Evolutionary conservation across 371 early-diverging fungal species (phyloP).

Genomic region (Gilbertella persicaria): DNA sequence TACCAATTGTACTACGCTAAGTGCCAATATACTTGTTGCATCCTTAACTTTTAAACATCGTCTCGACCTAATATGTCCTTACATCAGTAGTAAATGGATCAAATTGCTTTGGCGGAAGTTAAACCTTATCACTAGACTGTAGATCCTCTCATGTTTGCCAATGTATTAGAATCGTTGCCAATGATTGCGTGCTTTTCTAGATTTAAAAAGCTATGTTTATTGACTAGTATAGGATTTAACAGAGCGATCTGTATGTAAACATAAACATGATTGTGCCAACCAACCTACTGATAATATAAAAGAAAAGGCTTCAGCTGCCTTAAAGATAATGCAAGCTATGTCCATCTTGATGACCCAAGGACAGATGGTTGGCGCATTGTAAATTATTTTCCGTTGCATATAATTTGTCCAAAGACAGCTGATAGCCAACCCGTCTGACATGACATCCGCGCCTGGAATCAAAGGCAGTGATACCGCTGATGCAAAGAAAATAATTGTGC

Average conservation of each 20-base stretch:
- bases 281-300: slow-evolving; percentile 40
- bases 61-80: too few species aligned
- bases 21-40: too few species aligned
- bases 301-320: slow-evolving; percentile 32
- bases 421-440: slow-evolving; percentile 32
- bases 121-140: too few species aligned
- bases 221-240: slow-evolving; percentile 7
- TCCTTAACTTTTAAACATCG: too few species aligned
- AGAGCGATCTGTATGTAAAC: slow-evolving; percentile 20
- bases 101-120: too few species aligned
- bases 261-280: slow-evolving; percentile 17
- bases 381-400: slow-evolving; percentile 42
- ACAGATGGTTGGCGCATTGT: slow-evolving; percentile 28
- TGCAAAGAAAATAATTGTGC: slow-evolving; percentile 27
- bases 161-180: too few species aligned
- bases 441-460: slow-evolving; percentile 41
- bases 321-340: slow-evolving; percentile 33
- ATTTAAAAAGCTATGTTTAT: too few species aligned
- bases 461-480: slow-evolving; percentile 33
- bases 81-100: too few species aligned
- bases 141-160: too few species aligned
- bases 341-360: slow-evolving; percentile 48
- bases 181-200: too few species aligned
- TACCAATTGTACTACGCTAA: too few species aligned
- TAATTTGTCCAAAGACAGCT: slow-evolving; percentile 40